Percentiles rank a stretch among this genome's conserved stretches.
Evolutionary conservation across 2,329 filamentous ascomycete genomes (phyloP).

Genomic region (Chrysosporium keratinophilum): DNA sequence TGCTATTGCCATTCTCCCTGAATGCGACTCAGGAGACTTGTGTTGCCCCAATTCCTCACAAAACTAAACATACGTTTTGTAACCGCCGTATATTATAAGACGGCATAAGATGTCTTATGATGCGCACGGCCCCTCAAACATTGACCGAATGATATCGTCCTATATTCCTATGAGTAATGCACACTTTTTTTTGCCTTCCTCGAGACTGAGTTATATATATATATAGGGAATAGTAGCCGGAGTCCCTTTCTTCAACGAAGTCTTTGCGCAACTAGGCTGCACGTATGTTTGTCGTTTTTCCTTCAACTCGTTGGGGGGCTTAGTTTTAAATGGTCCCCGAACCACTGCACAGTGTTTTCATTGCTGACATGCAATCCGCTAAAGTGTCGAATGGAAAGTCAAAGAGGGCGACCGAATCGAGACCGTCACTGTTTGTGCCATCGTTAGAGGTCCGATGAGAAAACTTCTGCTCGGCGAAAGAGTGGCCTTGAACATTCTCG

Average conservation of each 20-base stretch:
- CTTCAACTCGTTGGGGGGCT: neutral
- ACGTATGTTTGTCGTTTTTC: slow-evolving; percentile 40
- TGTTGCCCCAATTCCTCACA: too few relatives aligned
- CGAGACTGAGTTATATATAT: neutral
- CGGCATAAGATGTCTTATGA: too few relatives aligned
- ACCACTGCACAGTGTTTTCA: neutral
- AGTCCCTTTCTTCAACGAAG: slow-evolving; percentile 88
- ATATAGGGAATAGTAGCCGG: slow-evolving; percentile 69
- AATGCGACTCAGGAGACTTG: too few relatives aligned
- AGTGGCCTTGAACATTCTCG: slow-evolving; percentile 81
- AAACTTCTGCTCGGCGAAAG: slow-evolving; percentile 83
- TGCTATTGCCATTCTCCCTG: too few relatives aligned
- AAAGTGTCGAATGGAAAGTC: slow-evolving; percentile 72
- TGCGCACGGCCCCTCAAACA: too few relatives aligned
- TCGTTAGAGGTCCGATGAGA: slow-evolving; percentile 72
- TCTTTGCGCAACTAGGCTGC: slow-evolving; percentile 83
- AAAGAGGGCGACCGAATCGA: slow-evolving; percentile 62
- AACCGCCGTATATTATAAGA: too few relatives aligned
- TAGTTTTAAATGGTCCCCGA: neutral
- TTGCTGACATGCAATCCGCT: slow-evolving; percentile 5
- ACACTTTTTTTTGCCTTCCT: neutral
- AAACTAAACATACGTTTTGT: too few relatives aligned
- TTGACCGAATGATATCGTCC: neutral
- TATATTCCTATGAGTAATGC: neutral
- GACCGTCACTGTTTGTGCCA: slow-evolving; percentile 59